These are phyloP conservation scores for Cryphonectria nitschkei DNA, from an alignment of 2,329 filamentous ascomycete species.

Conservation along the genomic window DNA sequence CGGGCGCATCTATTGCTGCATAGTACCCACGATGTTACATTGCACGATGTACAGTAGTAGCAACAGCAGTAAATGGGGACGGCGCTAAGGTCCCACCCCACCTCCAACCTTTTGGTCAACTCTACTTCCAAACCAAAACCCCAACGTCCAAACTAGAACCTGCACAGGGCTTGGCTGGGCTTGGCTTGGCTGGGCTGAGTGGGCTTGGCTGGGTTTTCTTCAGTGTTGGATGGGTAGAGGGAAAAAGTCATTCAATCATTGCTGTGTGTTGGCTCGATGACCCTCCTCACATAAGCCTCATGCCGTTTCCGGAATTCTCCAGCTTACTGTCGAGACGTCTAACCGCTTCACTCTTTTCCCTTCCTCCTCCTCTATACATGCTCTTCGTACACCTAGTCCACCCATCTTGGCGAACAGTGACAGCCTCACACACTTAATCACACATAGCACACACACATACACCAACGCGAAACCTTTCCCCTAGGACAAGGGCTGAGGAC, in stretches of 20 bases:
- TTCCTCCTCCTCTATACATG: not conserved
- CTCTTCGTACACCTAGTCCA: not conserved
- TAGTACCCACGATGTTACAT: too few species aligned
- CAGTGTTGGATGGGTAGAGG: not conserved
- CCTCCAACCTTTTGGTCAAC: not conserved
- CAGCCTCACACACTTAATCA: not conserved
- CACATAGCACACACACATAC: not conserved
- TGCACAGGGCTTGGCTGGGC: not conserved
- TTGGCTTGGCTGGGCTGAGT: constrained; percentile 3
- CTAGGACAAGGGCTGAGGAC: not conserved
- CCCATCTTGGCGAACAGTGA: not conserved
- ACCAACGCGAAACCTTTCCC: too few species aligned
- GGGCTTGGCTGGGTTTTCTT: not conserved
- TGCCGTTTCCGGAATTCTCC: not conserved
- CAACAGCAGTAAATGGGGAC: not conserved
- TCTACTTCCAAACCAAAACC: not conserved
- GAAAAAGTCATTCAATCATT: not conserved
- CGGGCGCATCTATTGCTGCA: too few species aligned
- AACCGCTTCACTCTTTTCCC: not conserved
- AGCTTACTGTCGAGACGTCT: not conserved
- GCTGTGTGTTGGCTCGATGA: not conserved
- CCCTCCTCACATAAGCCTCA: not conserved
- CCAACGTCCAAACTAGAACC: not conserved
- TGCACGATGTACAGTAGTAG: not conserved
- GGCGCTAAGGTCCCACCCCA: not conserved